Evolutionary conservation across 768 basidiomycete species (phyloP), one percentile per base, ranked within the genome.

Genomic region (Phaeotremella skinneri): DNA sequence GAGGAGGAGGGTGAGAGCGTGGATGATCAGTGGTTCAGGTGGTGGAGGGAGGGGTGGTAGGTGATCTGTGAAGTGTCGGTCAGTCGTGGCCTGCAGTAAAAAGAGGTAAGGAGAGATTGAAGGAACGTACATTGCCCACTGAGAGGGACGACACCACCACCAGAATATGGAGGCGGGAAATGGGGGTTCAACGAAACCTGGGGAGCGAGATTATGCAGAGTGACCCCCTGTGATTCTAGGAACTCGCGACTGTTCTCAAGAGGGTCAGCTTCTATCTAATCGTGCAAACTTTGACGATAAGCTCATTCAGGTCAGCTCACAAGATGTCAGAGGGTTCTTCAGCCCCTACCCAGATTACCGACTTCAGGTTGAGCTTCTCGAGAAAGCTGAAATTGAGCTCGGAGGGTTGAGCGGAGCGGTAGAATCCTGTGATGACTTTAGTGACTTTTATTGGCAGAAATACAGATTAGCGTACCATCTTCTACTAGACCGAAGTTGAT

Each of bases 321-420:
- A 78, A 67, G 23, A 66, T 67, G 2, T 72, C 68, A 20, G 70
- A 69, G 0, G 77, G 76, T 21, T 77, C 75, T 58, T 79, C 76
- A 0, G 78, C 76, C 1, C 77, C 78, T 1, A 79, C 72, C 77
- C 77, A 79, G 31, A 79, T 67, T 39, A 78, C 65, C 0, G 63
- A 69, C 49, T 59, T 56, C 17, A 73, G 57, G 20, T 69, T 2
- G 80, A 80, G 32, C 81, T 84, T 3, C 76, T 88, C 41, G 59
- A 73, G 23, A 71, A 75, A 16, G 79, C 83, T 2, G 86, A 90
- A 76, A 71, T 74, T 7, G 76, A 79, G 4, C 76, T 88, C 57
- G 79, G 81, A 32, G 55, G 78, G 78, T 59, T 79, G 76, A 2
- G 76, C 76, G 3, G 70, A 76, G 0, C 77, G 62, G 42, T 76